Conservation (phyloP, 169 alveolate species). For the Fabrea salina region DNA sequence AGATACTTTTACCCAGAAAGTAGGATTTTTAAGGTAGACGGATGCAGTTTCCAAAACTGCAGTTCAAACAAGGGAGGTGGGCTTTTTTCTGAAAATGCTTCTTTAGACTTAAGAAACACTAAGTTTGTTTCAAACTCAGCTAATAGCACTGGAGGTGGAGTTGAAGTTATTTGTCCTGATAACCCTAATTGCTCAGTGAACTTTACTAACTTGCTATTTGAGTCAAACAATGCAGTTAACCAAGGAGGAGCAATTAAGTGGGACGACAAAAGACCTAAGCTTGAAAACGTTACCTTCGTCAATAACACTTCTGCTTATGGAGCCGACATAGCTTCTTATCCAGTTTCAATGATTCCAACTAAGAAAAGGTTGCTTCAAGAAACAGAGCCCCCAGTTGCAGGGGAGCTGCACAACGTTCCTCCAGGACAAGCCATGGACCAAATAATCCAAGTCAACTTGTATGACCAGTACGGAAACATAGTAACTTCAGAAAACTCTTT, state of each 20-base stretch:
- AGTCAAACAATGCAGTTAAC: neutral
- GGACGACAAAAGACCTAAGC: neutral
- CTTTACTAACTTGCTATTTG: too few species aligned
- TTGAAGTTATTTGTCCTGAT: too few species aligned
- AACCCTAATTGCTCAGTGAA: too few species aligned
- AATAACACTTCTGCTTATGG: constrained; percentile 19
- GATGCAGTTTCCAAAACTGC: neutral
- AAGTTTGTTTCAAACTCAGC: neutral
- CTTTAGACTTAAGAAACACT: neutral
- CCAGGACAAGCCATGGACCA: neutral
- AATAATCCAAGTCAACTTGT: neutral
- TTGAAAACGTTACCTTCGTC: neutral
- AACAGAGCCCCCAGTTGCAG: neutral
- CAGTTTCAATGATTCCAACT: neutral
- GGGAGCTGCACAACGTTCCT: neutral
- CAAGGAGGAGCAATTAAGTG: constrained; percentile 21
- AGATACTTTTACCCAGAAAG: too few species aligned
- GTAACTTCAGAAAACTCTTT: neutral
- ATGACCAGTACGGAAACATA: neutral
- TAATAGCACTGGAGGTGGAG: too few species aligned
- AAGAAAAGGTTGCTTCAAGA: too few species aligned
- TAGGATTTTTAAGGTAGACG: too few species aligned
- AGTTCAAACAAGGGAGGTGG: constrained; percentile 12
- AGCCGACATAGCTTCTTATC: neutral
- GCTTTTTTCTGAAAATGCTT: neutral